Conservation (phyloP, 1,139 yeast genomes). For the Scheffersomyces titani region DNA sequence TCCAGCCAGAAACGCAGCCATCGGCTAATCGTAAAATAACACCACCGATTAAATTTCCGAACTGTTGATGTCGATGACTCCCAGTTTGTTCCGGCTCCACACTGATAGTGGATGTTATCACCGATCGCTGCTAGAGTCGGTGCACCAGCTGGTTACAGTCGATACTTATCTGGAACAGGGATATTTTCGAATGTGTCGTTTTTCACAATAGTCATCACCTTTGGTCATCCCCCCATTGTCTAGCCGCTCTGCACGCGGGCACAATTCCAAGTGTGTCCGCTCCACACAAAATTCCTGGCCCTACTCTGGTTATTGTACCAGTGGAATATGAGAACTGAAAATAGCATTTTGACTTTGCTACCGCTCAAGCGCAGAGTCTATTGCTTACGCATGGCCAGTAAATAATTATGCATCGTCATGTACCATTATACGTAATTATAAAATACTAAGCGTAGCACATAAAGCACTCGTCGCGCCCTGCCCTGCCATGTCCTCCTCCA, state of each 20-base stretch:
- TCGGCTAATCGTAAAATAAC: background rate
- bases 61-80: background rate
- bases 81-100: background rate
- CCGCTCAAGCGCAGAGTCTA: background rate
- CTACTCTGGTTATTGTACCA: background rate
- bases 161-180: background rate
- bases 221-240: background rate
- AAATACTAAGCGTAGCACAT: background rate
- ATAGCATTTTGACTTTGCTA: background rate
- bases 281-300: background rate
- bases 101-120: background rate
- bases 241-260: background rate
- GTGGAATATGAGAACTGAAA: background rate
- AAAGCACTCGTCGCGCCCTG: no score
- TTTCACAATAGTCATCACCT: background rate
- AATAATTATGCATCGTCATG: background rate
- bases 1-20: background rate
- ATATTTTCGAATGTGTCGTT: background rate
- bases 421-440: background rate
- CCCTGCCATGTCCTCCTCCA: no score
- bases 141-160: background rate
- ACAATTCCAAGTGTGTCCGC: background rate
- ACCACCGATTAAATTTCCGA: background rate
- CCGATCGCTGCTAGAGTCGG: background rate
- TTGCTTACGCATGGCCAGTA: background rate